A percentile compares a stretch with the other conserved stretches of the same genome.
phyloP scores from a whole-genome alignment of 805 yeast genomes.

The Sugiyamaella lignohabitans region DNA sequence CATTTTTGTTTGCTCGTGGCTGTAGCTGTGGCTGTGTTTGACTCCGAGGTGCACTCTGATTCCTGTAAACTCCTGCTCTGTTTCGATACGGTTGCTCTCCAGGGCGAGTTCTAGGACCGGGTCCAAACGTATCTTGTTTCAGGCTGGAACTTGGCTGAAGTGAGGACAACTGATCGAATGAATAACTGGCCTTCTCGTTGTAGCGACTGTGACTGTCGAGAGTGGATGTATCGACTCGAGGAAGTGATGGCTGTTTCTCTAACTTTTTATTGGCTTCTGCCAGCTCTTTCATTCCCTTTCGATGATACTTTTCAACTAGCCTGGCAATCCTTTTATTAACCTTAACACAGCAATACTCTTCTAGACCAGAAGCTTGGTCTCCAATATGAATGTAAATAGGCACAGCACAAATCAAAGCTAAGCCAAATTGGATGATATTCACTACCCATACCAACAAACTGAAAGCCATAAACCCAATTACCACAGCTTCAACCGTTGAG shows the following conservation, averaged over 20 bases:
- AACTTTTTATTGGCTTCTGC: slow-evolving; percentile 23
- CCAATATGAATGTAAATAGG: slow-evolving; percentile 46
- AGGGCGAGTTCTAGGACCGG: too few species aligned
- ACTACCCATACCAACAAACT: slow-evolving; percentile 70
- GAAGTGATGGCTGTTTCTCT: slow-evolving; percentile 26
- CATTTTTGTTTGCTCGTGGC: too few species aligned
- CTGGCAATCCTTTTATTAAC: slow-evolving; percentile 52
- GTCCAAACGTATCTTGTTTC: too few species aligned
- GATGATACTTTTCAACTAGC: slow-evolving; percentile 40
- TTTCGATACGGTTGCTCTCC: too few species aligned
- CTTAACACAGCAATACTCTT: slow-evolving; percentile 54
- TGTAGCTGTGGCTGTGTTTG: too few species aligned
- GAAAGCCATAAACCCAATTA: slow-evolving; percentile 66
- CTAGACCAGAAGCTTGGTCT: slow-evolving; percentile 39
- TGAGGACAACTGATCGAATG: not conserved
- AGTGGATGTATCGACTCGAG: slow-evolving; percentile 7
- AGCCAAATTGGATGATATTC: slow-evolving; percentile 49
- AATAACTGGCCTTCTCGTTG: not conserved
- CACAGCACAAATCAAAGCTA: slow-evolving; percentile 47
- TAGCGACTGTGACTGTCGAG: not conserved
- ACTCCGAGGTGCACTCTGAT: too few species aligned
- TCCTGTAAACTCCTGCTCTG: too few species aligned
- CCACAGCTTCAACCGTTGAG: slow-evolving; percentile 60
- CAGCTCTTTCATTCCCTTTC: slow-evolving; percentile 27
- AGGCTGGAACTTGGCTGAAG: too few species aligned